Evolutionary conservation across 2,329 filamentous ascomycete species (phyloP).

Genomic region (Colletotrichum cereale): DNA sequence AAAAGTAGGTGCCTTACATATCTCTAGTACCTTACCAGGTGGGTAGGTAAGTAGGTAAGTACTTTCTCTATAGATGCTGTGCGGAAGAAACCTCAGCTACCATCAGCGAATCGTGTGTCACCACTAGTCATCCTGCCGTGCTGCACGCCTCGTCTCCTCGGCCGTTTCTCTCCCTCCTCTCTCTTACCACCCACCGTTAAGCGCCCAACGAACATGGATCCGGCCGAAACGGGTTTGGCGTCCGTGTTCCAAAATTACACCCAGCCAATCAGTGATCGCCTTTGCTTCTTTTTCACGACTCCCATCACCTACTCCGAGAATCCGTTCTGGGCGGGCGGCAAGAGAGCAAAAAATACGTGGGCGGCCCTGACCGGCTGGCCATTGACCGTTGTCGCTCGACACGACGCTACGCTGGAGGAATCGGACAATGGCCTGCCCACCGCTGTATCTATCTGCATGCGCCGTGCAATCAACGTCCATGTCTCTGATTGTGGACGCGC

Average conservation of each 20-base stretch:
- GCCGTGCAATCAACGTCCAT: slow-evolving; percentile 13
- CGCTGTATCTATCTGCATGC: slow-evolving; percentile 13
- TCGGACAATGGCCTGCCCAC: slow-evolving; percentile 3
- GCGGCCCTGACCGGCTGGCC: not conserved
- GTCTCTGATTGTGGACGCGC: slow-evolving; percentile 5
- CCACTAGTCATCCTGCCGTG: slow-evolving; percentile 4
- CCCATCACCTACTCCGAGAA: slow-evolving; percentile 35
- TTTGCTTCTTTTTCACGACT: not conserved
- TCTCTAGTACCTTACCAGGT: too few species aligned
- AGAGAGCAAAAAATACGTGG: slow-evolving; percentile 11
- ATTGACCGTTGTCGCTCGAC: slow-evolving; percentile 7
- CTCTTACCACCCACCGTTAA: slow-evolving; percentile 27
- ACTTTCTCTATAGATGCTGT: not conserved
- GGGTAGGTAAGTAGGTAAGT: too few species aligned
- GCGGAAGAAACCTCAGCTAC: not conserved
- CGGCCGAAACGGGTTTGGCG: slow-evolving; percentile 35
- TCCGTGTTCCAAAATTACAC: slow-evolving; percentile 34
- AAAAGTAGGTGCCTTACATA: too few species aligned
- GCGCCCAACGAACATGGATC: slow-evolving; percentile 35
- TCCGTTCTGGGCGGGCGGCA: slow-evolving; percentile 30
- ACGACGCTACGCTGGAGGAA: slow-evolving; percentile 8
- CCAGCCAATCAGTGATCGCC: slow-evolving; percentile 28
- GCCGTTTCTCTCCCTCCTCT: not conserved
- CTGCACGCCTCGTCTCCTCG: slow-evolving; percentile 16
- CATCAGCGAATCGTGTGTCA: slow-evolving; percentile 22